These are phyloP conservation scores for Mallotus japonicus DNA, from an alignment of 441 rosid genomes.

Conservation along the genomic window DNA sequence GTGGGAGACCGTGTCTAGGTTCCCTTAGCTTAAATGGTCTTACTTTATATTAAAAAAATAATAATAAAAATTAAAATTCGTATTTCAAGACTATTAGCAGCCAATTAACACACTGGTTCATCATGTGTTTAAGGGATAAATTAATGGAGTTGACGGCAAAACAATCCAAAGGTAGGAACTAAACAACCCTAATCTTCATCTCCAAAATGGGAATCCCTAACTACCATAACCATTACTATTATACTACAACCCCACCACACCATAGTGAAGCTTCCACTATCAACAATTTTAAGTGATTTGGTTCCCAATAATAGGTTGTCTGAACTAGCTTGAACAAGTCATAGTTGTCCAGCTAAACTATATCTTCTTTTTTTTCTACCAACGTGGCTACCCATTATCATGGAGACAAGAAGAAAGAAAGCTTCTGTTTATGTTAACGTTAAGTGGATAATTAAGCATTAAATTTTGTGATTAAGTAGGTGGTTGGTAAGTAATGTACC, in stretches of 20 bases:
- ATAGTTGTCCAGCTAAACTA: conserved; percentile 21
- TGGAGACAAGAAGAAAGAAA: neutral
- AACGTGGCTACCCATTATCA: conserved; percentile 30
- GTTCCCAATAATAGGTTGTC: conserved; percentile 20
- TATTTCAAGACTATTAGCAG: conserved; percentile 10
- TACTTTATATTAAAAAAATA: no score
- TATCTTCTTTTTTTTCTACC: conserved; percentile 4
- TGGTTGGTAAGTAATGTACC: conserved; percentile 11
- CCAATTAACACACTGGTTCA: conserved; percentile 5
- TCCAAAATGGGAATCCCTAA: conserved; percentile 30
- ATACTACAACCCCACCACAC: conserved; percentile 1
- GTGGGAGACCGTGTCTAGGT: conserved; percentile 76
- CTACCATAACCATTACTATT: conserved; percentile 1
- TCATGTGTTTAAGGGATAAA: neutral
- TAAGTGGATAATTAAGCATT: conserved; percentile 17
- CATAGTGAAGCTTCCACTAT: conserved; percentile 25
- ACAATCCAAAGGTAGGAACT: neutral
- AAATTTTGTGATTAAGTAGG: conserved; percentile 9
- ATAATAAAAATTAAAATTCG: neutral
- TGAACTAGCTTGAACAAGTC: conserved; percentile 9
- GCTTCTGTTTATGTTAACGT: conserved; percentile 1
- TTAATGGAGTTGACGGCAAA: conserved; percentile 10
- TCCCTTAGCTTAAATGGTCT: conserved; percentile 23
- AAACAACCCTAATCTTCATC: conserved; percentile 10
- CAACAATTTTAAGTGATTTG: conserved; percentile 19